A percentile compares a stretch with the other conserved stretches of the same genome.
Conservation (phyloP, 1,139 yeast genomes). For the Candida sp. region DNA sequence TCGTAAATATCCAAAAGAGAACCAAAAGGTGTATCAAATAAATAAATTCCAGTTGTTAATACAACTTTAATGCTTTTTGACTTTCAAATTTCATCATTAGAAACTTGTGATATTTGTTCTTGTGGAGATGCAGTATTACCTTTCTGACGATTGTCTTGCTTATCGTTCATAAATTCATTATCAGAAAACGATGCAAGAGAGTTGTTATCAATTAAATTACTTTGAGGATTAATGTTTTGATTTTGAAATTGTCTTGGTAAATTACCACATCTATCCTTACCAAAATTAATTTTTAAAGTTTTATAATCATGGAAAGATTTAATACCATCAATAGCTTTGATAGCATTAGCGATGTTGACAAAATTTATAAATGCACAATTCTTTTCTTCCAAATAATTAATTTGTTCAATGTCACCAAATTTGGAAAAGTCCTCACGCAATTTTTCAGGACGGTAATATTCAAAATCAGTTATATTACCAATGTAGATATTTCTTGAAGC, state of each 20-base stretch:
- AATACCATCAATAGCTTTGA: slow-evolving; percentile 71
- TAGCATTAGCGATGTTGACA: slow-evolving; percentile 77
- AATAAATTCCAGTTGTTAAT: slow-evolving; percentile 1
- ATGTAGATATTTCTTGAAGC: slow-evolving; percentile 91
- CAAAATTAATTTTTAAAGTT: slow-evolving; percentile 71
- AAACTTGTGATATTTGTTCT: neutral
- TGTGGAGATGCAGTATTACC: slow-evolving; percentile 2
- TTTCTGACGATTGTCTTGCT: slow-evolving; percentile 3
- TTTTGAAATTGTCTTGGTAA: slow-evolving; percentile 55
- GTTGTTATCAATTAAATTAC: slow-evolving; percentile 16
- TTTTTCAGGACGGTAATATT: slow-evolving; percentile 52
- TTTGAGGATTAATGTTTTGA: slow-evolving; percentile 16
- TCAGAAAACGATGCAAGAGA: slow-evolving; percentile 26
- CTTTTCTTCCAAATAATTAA: slow-evolving; percentile 74
- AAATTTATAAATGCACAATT: slow-evolving; percentile 83
- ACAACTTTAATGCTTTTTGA: neutral
- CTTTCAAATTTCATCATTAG: slow-evolving; percentile 1
- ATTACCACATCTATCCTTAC: slow-evolving; percentile 92
- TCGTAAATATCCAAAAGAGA: slow-evolving; percentile 2
- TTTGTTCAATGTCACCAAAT: slow-evolving; percentile 80
- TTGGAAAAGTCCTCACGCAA: slow-evolving; percentile 63
- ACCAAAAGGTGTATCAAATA: slow-evolving; percentile 3
- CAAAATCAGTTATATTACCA: slow-evolving; percentile 55
- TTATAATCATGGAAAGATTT: slow-evolving; percentile 50
- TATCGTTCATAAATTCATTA: slow-evolving; percentile 22